Conservation (phyloP, 495 filamentous ascomycete genomes). For the Trichoderma reesei region DNA sequence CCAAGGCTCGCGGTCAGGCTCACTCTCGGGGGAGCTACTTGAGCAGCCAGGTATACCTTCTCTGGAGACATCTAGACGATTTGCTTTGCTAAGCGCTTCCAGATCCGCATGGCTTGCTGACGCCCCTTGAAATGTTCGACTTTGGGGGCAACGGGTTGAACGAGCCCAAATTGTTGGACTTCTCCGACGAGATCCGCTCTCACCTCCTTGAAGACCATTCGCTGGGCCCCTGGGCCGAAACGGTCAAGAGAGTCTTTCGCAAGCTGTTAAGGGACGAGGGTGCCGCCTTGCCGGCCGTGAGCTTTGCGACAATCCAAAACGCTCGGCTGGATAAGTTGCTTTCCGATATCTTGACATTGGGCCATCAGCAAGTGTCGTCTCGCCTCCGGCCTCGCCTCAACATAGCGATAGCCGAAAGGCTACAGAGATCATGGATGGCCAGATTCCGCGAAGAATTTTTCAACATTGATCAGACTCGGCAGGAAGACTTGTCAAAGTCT, state of each 20-base stretch:
- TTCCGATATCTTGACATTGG: conserved; percentile 22
- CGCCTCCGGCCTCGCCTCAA: conserved; percentile 17
- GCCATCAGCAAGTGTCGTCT: conserved; percentile 10
- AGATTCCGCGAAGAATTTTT: conserved; percentile 30
- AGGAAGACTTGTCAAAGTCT: conserved; percentile 19
- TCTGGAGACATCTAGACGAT: background rate
- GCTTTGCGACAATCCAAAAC: conserved; percentile 25
- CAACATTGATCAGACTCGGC: conserved; percentile 31
- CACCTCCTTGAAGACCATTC: conserved; percentile 17
- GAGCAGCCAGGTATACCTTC: background rate
- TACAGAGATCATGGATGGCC: conserved; percentile 29
- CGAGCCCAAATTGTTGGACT: conserved; percentile 15
- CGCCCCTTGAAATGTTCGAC: background rate
- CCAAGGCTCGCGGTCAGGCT: background rate
- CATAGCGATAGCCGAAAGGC: conserved; percentile 19
- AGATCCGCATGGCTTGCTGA: background rate
- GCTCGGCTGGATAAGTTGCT: conserved; percentile 36
- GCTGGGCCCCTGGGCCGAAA: conserved; percentile 16
- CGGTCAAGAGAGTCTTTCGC: conserved; percentile 26
- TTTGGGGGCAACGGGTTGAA: background rate
- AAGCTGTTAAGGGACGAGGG: conserved; percentile 25
- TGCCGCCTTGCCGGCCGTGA: conserved; percentile 15
- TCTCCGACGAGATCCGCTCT: conserved; percentile 28
- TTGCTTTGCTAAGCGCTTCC: background rate
- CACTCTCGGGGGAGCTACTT: background rate